phyloP scores from a whole-genome alignment of 768 basidiomycete species.

The Serendipita sp. region DNA sequence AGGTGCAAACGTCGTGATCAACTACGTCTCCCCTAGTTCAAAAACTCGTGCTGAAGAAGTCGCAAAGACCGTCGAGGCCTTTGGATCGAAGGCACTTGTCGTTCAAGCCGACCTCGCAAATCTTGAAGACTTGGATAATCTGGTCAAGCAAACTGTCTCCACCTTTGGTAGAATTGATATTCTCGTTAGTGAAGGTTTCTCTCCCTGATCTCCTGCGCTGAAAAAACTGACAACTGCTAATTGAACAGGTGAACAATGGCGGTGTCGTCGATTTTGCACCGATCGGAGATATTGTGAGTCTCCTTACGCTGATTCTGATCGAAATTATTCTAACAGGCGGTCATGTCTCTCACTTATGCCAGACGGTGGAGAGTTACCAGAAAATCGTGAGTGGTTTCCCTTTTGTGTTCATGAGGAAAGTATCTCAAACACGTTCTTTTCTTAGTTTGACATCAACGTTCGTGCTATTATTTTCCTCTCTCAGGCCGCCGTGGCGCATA shows the following conservation, averaged over 20 bases:
- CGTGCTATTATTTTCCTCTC: slow-evolving; percentile 43
- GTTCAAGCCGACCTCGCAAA: slow-evolving; percentile 39
- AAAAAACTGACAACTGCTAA: too few species aligned
- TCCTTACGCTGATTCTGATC: neutral
- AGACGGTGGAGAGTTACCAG: neutral
- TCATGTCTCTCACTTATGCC: neutral
- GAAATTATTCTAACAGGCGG: too few species aligned
- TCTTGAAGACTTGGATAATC: slow-evolving; percentile 29
- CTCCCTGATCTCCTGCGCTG: too few species aligned
- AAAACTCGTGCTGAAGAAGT: slow-evolving; percentile 35
- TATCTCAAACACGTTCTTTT: neutral
- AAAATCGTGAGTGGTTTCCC: neutral
- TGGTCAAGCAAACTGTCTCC: slow-evolving; percentile 34
- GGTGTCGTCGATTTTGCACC: slow-evolving; percentile 36
- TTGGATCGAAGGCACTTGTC: slow-evolving; percentile 28
- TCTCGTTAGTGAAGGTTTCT: slow-evolving; percentile 23
- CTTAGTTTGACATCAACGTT: slow-evolving; percentile 39
- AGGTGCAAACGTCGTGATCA: slow-evolving; percentile 43
- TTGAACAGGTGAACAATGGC: slow-evolving; percentile 38
- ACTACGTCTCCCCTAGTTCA: slow-evolving; percentile 30
- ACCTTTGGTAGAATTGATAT: slow-evolving; percentile 41
- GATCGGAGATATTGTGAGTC: slow-evolving; percentile 23
- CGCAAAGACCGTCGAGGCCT: slow-evolving; percentile 29
- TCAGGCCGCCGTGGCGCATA: slow-evolving; percentile 18
- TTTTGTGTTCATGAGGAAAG: neutral